Evolutionary conservation across 75 land plant species (phyloP), one percentile per base, ranked within the genome.

Genomic region (Pinus tabuliformis): DNA sequence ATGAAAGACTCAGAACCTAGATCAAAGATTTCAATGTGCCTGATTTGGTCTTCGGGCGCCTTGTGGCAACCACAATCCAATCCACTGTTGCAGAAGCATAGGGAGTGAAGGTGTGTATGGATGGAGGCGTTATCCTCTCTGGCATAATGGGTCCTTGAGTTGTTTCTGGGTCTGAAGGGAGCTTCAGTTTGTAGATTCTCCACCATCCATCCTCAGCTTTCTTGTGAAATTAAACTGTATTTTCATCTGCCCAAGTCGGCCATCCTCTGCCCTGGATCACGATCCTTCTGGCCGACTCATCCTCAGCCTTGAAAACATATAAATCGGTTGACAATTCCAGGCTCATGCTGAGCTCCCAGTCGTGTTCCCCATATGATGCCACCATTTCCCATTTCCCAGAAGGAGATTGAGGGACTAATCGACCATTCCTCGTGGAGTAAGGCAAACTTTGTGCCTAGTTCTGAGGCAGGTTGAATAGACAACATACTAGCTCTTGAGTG

Each of bases 41-140:
- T 72, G 54, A 78, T n/a, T 65, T 73, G 45, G 57, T 36, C 72
- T 66, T 73, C 49, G 59, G 73, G 59, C 83, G 26, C 60, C 86
- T 77, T 14, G 89, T 87, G 59, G 89, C 89, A 16, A 84, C 83
- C 30, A 81, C 86, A 36, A 87, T 72, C 74, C 76, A 68, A 36
- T 78, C 68, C 16, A 74, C 73, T 37, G 76, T 61, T 52, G 62
- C 63, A 15, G 86, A 74, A 20, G 91, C 86, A 3, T 88, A 90
- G 21, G 97, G 97, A 1, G 95, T 94, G 80, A 94, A 85, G 24
- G 91, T 88, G 79, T 94, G 91, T 56, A 91, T 58, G 26, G 88
- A 88, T 17, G 93, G 87, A 21, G 94, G 94, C 3, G 94, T 94
- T 21, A 94, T 72, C 18, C 92, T 83, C 6, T 71, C 26, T 1